These are phyloP conservation scores for Coleophoma crateriformis DNA, from an alignment of 2,329 filamentous ascomycete species.

Conservation along the genomic window DNA sequence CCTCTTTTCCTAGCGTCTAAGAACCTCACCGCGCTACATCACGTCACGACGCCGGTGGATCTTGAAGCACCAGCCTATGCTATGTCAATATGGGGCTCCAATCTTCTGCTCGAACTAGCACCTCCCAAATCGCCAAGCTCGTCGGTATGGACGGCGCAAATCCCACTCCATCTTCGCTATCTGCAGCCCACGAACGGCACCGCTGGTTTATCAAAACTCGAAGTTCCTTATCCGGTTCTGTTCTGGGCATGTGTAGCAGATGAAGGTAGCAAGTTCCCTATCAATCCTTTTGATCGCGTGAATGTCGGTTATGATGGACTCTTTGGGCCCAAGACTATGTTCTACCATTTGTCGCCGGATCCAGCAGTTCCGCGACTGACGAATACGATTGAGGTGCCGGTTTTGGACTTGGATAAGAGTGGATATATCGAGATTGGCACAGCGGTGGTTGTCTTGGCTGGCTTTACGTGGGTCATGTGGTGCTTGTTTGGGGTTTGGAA, in stretches of 20 bases:
- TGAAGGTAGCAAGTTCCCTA: constrained; percentile 59
- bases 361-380: constrained; percentile 32
- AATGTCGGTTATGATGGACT: constrained; percentile 81
- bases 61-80: constrained; percentile 87
- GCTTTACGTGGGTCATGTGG: constrained; percentile 66
- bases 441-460: constrained; percentile 50
- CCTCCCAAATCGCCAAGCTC: constrained; percentile 32
- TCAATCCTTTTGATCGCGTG: constrained; percentile 80
- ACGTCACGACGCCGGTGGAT: constrained; percentile 72
- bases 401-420: constrained; percentile 49
- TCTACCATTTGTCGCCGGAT: constrained; percentile 67
- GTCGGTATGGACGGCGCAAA: constrained; percentile 55
- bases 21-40: constrained; percentile 63
- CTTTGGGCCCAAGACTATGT: constrained; percentile 72
- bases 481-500: constrained; percentile 20
- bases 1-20: constrained; percentile 74
- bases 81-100: constrained; percentile 71
- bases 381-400: constrained; percentile 57
- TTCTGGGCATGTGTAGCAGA: constrained; percentile 84
- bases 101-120: constrained; percentile 68
- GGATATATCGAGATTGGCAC: constrained; percentile 49
- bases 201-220: constrained; percentile 46
- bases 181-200: constrained; percentile 48
- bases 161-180: constrained; percentile 86
- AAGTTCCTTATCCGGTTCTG: constrained; percentile 74